phyloP scores from a whole-genome alignment of 768 basidiomycete species.

The Daedaleopsis nitida region DNA sequence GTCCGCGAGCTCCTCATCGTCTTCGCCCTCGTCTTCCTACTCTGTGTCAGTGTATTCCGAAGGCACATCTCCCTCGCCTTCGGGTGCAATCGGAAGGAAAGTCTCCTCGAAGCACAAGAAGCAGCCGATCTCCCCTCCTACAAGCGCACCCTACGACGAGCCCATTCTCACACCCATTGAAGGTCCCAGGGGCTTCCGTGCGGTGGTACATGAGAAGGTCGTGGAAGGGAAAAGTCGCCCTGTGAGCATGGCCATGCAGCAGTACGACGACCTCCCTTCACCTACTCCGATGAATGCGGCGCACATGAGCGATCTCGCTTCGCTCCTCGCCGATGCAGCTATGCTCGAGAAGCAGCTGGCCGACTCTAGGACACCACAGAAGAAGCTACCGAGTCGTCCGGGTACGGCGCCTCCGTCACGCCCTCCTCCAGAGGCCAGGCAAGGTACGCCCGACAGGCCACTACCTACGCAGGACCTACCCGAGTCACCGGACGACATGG shows the following conservation, averaged over 20 bases:
- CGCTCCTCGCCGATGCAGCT: slow-evolving; percentile 27
- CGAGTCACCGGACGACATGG: slow-evolving; percentile 16
- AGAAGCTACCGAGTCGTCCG: slow-evolving; percentile 21
- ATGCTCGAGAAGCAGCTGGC: slow-evolving; percentile 30
- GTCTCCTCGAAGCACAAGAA: slow-evolving; percentile 6
- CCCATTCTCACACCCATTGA: slow-evolving; percentile 23
- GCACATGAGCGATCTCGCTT: slow-evolving; percentile 28
- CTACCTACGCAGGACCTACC: slow-evolving; percentile 18
- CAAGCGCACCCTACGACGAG: slow-evolving; percentile 20
- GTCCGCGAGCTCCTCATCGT: slow-evolving; percentile 7
- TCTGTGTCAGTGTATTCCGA: slow-evolving; percentile 14
- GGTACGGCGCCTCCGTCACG: slow-evolving; percentile 29
- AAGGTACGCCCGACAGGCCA: slow-evolving; percentile 12
- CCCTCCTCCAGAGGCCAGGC: slow-evolving; percentile 49
- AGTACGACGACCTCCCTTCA: slow-evolving; percentile 13
- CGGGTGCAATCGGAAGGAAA: slow-evolving; percentile 11
- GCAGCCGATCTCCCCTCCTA: background rate
- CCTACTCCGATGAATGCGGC: slow-evolving; percentile 16
- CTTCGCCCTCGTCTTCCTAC: slow-evolving; percentile 12
- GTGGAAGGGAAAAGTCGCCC: slow-evolving; percentile 19
- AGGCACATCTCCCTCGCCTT: slow-evolving; percentile 10
- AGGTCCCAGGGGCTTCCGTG: slow-evolving; percentile 30
- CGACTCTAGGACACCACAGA: slow-evolving; percentile 17
- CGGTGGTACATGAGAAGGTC: slow-evolving; percentile 36
- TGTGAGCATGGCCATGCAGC: slow-evolving; percentile 12